Conservation (phyloP, 176 grass and related monocot genomes). For the Avena eriantha region DNA sequence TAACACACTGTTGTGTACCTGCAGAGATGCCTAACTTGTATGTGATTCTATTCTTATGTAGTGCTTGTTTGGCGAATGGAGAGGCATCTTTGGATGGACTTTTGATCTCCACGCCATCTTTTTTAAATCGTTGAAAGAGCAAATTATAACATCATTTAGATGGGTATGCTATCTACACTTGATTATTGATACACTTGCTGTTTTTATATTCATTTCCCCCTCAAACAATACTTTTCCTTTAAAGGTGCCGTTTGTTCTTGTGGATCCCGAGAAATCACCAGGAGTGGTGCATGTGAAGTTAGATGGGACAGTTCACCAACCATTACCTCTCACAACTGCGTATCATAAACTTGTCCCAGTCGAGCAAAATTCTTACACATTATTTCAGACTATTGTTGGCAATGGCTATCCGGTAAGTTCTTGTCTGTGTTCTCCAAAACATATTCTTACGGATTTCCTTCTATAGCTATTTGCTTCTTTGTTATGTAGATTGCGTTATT, state of each 20-base stretch:
- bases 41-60: slow-evolving; percentile 49
- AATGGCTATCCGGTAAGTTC: slow-evolving; percentile 86
- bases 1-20: slow-evolving; percentile 7
- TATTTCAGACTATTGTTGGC: slow-evolving; percentile 84
- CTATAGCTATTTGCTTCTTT: slow-evolving; percentile 29
- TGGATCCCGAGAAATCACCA: slow-evolving; percentile 47
- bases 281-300: slow-evolving; percentile 70
- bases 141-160: slow-evolving; percentile 66
- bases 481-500: slow-evolving; percentile 74
- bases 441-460: neutral
- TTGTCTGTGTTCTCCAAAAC: neutral
- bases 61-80: slow-evolving; percentile 94
- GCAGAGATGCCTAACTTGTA: slow-evolving; percentile 38
- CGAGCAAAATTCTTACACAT: slow-evolving; percentile 76
- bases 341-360: slow-evolving; percentile 87
- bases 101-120: slow-evolving; percentile 91
- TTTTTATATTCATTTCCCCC: slow-evolving; percentile 1
- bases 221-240: slow-evolving; percentile 21
- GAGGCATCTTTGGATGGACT: slow-evolving; percentile 90
- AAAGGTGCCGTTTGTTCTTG: slow-evolving; percentile 84
- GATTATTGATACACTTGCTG: slow-evolving; percentile 28
- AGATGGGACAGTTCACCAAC: slow-evolving; percentile 55
- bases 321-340: slow-evolving; percentile 85
- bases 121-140: slow-evolving; percentile 80
- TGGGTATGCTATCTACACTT: slow-evolving; percentile 58